Evolutionary conservation across 2,329 filamentous ascomycete genomes (phyloP).

Genomic region (Alternaria brassicicola): DNA sequence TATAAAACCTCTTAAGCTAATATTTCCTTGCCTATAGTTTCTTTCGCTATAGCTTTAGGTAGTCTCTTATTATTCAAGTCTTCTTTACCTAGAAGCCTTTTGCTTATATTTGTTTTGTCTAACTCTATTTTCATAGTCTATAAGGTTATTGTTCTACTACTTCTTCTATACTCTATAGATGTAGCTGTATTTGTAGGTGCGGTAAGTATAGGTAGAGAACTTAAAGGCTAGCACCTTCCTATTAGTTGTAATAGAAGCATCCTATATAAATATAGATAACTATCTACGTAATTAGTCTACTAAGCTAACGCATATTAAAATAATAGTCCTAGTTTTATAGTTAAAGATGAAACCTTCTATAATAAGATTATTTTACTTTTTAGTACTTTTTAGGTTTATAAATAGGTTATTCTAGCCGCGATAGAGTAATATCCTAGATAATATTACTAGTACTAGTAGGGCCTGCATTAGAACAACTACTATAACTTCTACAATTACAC

Average conservation of each 20-base stretch:
- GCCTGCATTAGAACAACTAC: conserved; percentile 3
- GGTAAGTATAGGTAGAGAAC: not conserved
- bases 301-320: conserved; percentile 10
- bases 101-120: not conserved
- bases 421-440: not conserved
- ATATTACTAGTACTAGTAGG: not conserved
- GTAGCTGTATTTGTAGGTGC: not conserved
- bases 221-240: conserved; percentile 2
- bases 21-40: not conserved
- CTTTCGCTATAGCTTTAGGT: conserved; percentile 2
- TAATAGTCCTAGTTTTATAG: not conserved
- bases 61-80: not conserved
- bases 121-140: not conserved
- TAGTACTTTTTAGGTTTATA: conserved; percentile 3
- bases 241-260: conserved; percentile 1
- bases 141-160: not conserved
- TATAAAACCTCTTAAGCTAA: conserved; percentile 5
- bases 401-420: not conserved
- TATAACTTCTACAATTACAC: conserved; percentile 1
- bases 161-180: not conserved
- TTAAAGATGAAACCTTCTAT: not conserved
- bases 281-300: conserved; percentile 7
- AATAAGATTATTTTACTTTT: conserved; percentile 7
- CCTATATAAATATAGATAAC: conserved; percentile 5
- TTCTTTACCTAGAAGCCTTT: conserved; percentile 1